A percentile compares a stretch with the other conserved stretches of the same genome.
Conservation (phyloP, 106 monocot genomes). For the Amphibolis antarctica region DNA sequence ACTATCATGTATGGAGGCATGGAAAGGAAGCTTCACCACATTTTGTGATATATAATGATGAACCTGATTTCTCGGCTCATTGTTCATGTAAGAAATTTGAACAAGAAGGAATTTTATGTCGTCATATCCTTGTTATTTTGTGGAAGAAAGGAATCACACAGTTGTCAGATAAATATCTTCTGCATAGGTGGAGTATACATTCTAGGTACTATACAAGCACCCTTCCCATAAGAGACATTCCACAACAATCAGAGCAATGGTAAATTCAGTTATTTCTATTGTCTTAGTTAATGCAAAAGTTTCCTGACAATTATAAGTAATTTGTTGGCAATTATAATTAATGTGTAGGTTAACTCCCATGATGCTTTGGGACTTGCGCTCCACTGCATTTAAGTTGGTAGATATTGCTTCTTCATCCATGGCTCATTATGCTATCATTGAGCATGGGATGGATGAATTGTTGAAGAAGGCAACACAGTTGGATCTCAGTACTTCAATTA, state of each 20-base stretch:
- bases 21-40: background rate
- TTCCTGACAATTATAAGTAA: too few species aligned
- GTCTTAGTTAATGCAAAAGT: too few species aligned
- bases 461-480: background rate
- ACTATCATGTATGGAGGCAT: background rate
- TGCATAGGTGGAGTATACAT: background rate
- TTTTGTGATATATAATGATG: background rate
- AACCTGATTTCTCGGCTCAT: background rate
- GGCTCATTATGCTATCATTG: background rate
- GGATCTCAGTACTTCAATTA: too few species aligned
- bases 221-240: background rate
- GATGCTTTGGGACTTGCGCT: background rate
- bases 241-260: too few species aligned
- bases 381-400: background rate
- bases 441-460: background rate
- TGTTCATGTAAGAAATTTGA: background rate
- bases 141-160: background rate
- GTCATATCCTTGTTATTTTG: background rate
- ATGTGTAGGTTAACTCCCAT: background rate
- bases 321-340: too few species aligned
- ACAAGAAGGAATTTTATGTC: background rate
- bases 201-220: background rate
- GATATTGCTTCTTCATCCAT: background rate
- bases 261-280: too few species aligned
- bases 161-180: background rate